Evolutionary conservation across 306 rosid genomes (phyloP), one percentile per base, ranked within the genome.

Genomic region (Gynostemma pentaphyllum): DNA sequence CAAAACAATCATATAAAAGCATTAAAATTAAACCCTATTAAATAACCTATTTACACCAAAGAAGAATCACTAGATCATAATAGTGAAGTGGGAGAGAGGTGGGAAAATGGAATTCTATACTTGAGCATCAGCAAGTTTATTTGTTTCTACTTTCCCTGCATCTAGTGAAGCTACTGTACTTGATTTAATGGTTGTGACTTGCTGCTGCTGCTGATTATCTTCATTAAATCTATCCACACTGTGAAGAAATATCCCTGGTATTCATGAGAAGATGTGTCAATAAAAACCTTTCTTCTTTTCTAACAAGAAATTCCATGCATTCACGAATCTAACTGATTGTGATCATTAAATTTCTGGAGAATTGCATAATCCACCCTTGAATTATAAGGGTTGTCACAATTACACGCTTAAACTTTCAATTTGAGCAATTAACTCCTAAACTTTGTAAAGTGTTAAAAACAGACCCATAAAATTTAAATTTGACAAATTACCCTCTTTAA

Each of bases 151-250:
- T 15, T 64, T 69, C 65, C 70, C 67, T 28, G 61, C 79, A 64
- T 60, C 75, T 59, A 87, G 88, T 74, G 83, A 78, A 0, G 85
- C 83, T 30, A 62, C 60, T 36, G 76, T 70, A 79, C 47, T 78
- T 44, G 83, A 57, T 53, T 78, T 71, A 23, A 81, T 81, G 2
- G 21, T 4, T 0, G 8, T 7, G 1, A 36, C 64, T 27, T 67
- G 68, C 52, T 71, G 61, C 67, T 67, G 68, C 52, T 71, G 61
- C 67, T 67, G 77, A 34, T 41, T 50, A 8, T 81, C 87, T 68
- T 85, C 96, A 0, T 83, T 57, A 72, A 46, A 81, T 81, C 74
- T 85, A 74, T 87, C 95, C 53, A 70, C 84, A 51, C 83, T 78
- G 29, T 39, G 70, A 66, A 90, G 26, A 82, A 85, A 87, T 64